Evolutionary conservation across 1,284 basidiomycete genomes (phyloP).

Genomic region (Pseudozyma thailandica): DNA sequence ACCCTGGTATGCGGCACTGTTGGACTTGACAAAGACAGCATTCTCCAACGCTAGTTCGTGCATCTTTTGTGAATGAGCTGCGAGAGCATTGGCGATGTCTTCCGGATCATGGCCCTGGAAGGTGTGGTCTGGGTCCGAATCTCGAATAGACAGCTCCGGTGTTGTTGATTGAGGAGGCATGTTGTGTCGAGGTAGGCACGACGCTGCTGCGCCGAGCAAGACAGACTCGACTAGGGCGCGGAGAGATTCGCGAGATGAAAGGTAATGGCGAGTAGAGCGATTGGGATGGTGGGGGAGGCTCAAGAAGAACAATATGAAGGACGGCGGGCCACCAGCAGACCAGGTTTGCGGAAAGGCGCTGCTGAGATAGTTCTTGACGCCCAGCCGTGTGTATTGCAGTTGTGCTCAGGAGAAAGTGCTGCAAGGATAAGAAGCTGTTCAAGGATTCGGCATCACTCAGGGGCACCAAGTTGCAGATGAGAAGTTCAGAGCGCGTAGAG

Average conservation of each 20-base stretch:
- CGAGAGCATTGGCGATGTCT: constrained; percentile 43
- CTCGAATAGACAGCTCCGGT: constrained; percentile 4
- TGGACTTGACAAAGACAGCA: background rate
- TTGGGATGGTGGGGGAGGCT: background rate
- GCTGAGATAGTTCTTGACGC: constrained; percentile 3
- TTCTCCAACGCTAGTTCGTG: constrained; percentile 23
- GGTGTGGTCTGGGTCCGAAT: constrained; percentile 21
- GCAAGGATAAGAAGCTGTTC: constrained; percentile 6
- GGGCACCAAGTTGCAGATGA: too few relatives aligned
- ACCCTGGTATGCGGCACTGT: constrained; percentile 23
- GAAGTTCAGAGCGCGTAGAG: too few relatives aligned
- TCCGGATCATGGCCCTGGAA: constrained; percentile 46
- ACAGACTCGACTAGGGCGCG: background rate
- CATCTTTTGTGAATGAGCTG: constrained; percentile 41
- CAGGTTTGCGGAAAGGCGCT: background rate
- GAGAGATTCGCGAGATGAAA: background rate
- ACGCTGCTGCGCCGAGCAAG: constrained; percentile 11
- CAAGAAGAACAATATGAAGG: background rate
- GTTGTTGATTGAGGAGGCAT: constrained; percentile 19
- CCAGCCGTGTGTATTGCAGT: too few relatives aligned
- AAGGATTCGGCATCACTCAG: too few relatives aligned
- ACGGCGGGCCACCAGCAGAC: background rate
- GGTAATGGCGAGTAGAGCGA: background rate
- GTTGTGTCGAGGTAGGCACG: constrained; percentile 1
- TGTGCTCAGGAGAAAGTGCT: too few relatives aligned